Base-by-base conservation (phyloP, 768 basidiomycete species). In the Antrodiella citrinella region DNA sequence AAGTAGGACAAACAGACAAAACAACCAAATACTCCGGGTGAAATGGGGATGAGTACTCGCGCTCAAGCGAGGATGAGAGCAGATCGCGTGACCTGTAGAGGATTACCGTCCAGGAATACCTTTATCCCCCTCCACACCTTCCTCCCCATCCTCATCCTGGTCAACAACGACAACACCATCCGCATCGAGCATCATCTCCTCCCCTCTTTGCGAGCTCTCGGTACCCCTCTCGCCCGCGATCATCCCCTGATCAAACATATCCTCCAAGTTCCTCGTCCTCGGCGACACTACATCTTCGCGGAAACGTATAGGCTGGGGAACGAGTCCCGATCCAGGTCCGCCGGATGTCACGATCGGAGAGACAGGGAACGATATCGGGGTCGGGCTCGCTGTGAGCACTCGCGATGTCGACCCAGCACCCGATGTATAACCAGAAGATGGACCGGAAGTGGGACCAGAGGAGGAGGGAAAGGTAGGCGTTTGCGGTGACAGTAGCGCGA, bases 111-210 rank as follows among this genome's bases (percentile, higher is more conserved):
- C n/a, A n/a, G n/a, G n/a, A n/a, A 58, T 63, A 21, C 59, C 62
- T 59, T 78, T 79, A 55, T 71, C 70, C 0, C 71, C 71, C 4
- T 73, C 72, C 7, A 67, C 70, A 1, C 73, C 71, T 46, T 73
- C 67, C 21, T 18, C 44, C 59, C 53, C 25, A 7, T 64, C 52
- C 19, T 52, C 50, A n/a, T 9, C 54, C 7, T 56, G 51, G 26
- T 49, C 51, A 12, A 45, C 57, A 26, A 49, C 19, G 42, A 62
- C 59, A 30, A 70, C 72, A 1, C 75, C 75, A 47, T 77, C 76
- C 2, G 71, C 68, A 52, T 77, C 77, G 44, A 71, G 51, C 26
- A 22, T 18, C 41, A 43, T 22, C 21, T 43, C 41, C 15, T 22
- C 41, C 13, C 53, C 54, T n/a, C 25, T 20, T 20, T 45, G 56